These are phyloP conservation scores for Holtermannia corniformis DNA, from an alignment of 768 basidiomycete genomes.

Conservation along the genomic window DNA sequence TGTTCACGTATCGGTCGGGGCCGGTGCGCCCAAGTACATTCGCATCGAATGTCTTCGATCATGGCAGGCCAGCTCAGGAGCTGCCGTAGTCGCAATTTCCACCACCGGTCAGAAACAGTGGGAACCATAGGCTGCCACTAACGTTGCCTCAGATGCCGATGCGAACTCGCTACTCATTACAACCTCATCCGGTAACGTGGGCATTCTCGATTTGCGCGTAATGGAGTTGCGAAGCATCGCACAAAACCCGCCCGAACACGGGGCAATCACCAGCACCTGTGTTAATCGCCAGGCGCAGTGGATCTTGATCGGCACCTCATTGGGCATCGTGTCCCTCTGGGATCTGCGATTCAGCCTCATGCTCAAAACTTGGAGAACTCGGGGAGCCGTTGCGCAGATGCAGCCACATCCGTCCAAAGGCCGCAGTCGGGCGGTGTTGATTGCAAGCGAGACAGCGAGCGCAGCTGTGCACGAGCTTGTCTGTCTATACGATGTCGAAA, in stretches of 20 bases:
- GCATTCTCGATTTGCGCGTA: conserved; percentile 70
- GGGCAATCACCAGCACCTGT: conserved; percentile 76
- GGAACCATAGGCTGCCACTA: neutral
- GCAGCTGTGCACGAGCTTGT: conserved; percentile 48
- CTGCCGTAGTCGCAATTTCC: conserved; percentile 19
- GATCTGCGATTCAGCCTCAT: conserved; percentile 87
- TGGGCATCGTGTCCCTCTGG: conserved; percentile 80
- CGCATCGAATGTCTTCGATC: conserved; percentile 30
- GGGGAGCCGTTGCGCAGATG: conserved; percentile 44
- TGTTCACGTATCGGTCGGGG: conserved; percentile 20
- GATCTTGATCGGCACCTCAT: conserved; percentile 79
- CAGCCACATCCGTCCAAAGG: conserved; percentile 77
- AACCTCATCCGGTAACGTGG: conserved; percentile 68
- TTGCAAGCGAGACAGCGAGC: conserved; percentile 54
- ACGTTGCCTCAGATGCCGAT: neutral
- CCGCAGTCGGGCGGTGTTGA: conserved; percentile 80
- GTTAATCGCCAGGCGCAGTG: conserved; percentile 75
- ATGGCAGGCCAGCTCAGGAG: conserved; percentile 13
- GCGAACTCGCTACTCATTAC: conserved; percentile 65
- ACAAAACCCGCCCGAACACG: conserved; percentile 75
- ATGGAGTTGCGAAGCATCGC: conserved; percentile 67
- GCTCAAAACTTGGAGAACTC: conserved; percentile 77
- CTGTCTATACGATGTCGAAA: conserved; percentile 91
- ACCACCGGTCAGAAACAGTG: conserved; percentile 27
- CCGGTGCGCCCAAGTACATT: conserved; percentile 23